A percentile compares a stretch with the other conserved stretches of the same genome.
Evolutionary conservation across 108 stramenopile genomes (phyloP).

Genomic region (Conticribra guillardii): DNA sequence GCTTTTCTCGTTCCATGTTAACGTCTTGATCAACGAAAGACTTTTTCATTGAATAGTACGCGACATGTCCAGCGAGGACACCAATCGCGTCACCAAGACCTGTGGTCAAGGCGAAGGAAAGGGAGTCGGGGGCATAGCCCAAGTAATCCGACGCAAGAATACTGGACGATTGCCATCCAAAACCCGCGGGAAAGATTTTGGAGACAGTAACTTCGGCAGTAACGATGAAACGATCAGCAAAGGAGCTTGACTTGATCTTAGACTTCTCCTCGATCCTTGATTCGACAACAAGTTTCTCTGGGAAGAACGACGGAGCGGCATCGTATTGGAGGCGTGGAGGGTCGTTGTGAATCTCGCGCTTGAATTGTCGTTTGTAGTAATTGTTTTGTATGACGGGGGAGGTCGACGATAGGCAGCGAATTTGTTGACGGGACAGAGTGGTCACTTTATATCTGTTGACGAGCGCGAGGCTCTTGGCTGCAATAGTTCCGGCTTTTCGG

Average conservation of each 20-base stretch:
- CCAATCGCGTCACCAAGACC: conserved; percentile 76
- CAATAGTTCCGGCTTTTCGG: too few relatives aligned
- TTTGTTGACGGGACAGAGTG: too few relatives aligned
- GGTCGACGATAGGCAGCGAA: background rate
- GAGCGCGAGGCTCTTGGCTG: too few relatives aligned
- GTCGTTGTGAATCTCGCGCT: conserved; percentile 15
- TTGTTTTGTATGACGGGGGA: background rate
- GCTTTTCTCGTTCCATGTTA: conserved; percentile 59
- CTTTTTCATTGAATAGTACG: conserved; percentile 72
- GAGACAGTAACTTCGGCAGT: conserved; percentile 80
- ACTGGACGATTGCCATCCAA: conserved; percentile 81
- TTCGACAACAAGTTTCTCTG: background rate
- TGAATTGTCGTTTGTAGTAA: background rate
- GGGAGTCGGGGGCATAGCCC: conserved; percentile 62
- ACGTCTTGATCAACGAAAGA: conserved; percentile 39
- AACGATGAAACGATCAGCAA: conserved; percentile 58
- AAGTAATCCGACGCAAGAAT: conserved; percentile 62
- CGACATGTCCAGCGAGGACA: conserved; percentile 69
- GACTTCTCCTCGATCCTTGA: background rate
- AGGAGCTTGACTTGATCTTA: background rate
- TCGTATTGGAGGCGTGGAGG: conserved; percentile 1
- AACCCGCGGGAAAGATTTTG: conserved; percentile 89
- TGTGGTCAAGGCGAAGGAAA: conserved; percentile 75
- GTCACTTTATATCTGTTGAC: too few relatives aligned
- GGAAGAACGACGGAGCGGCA: conserved; percentile 10